Base-by-base conservation (phyloP, 495 filamentous ascomycete genomes). In the Venustampulla echinocandica region DNA sequence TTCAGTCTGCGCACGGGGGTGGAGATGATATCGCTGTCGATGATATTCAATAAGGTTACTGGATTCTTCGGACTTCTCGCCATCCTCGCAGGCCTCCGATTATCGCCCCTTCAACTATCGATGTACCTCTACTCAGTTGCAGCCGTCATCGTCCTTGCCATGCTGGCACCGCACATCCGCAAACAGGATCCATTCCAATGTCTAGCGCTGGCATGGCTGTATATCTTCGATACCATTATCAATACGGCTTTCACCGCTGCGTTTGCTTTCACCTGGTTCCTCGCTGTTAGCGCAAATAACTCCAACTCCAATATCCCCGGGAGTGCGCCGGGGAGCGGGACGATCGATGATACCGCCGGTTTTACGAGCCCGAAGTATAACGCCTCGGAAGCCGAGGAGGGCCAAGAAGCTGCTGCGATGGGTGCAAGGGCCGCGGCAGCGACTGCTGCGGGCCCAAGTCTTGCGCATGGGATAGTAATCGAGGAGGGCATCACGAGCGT, bases 51-150 rank as follows among this genome's bases (percentile, higher is more conserved):
- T 70, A 94, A 94, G 65, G 73, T 84, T 51, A 86, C 85, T 45
- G 87, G 86, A 44, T 67, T 94, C 51, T 95, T 90, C 66, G 89
- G 89, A 56, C 71, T 95, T 42, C 82, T 95, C 48, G 87, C 89
- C 39, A 71, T 93, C 53, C 66, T 87, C 43, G 87, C 84, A n/a
- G 85, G 85, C 57, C 67, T 67, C 40, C 39, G 57, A 21, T 55
- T 73, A 21, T 85, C 82, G 13, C 70, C 78, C 2, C 62, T 87
- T 3, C 83, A 88, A 59, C 68, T 88, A 51, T 81, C 77, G 19
- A 81, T 84, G 76, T 95, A 93, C 74, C 72, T 93, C 27, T 87
- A 90, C 70, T 87, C 81, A n/a, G 62, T 90, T 24, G 21, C 76
- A 53, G 76, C 79, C 22, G 78, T 92, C 50, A 69, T 67, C 44